Base-by-base conservation (phyloP, 331 rosid species). In the Quercus lobata region DNA sequence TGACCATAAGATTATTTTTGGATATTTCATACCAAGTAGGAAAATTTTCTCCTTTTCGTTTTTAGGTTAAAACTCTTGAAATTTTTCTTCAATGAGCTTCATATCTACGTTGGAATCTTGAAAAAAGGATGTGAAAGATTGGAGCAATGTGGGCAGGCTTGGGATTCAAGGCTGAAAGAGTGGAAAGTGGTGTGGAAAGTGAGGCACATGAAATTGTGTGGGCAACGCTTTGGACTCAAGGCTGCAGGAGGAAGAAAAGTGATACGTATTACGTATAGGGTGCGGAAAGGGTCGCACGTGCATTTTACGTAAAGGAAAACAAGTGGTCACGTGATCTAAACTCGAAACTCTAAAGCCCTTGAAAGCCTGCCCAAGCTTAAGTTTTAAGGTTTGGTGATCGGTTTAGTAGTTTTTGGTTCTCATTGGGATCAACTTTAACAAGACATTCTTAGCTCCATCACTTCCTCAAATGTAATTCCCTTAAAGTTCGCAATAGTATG, bases 261-360 rank as follows among this genome's bases (percentile, higher is more conserved):
- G 66, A 22, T 2, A 25, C 14, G 16, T 53, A 72, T 65, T 32
- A 54, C 32, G 34, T n/a, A 37, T 18, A 0, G 54, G 61, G 27
- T 60, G 56, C 65, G 79, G 72, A 74, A 79, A 76, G 82, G 56
- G 62, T 34, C 71, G 84, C 90, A 82, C 77, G 87, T 87, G 84
- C 86, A 75, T 75, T 79, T 83, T 76, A 88, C 91, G 94, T 83
- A 82, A 90, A 79, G 88, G 76, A 25, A 79, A 74, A 62, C 58
- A 57, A 54, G 61, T 44, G 56, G 69, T 78, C 88, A 84, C 88
- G 81, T 83, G 96, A 87, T 91, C 46, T 41, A 41, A 41, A 41
- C 46, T 41, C 11, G 46, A 37, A 37, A 37, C 46, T 37, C 89
- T 84, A 79, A 91, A 57, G 55, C 46, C 75, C 49, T 71, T 68